Base-by-base conservation (phyloP, 2,329 filamentous ascomycete species). In the Cladophialophora chaetospira region DNA sequence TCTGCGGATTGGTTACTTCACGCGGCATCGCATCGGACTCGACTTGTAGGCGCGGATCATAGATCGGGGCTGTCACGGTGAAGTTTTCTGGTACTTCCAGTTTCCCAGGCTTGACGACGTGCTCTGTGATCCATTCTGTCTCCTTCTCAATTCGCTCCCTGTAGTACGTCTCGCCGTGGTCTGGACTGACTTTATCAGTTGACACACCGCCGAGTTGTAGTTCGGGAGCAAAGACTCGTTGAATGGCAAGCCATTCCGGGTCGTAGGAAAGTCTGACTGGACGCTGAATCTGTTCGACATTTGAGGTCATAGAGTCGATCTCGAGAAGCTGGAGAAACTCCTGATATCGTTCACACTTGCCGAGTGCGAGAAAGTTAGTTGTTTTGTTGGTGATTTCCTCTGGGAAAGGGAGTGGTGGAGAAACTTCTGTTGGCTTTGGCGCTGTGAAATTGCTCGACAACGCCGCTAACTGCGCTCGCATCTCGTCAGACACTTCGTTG, bases 191-290 rank as follows among this genome's bases (percentile, higher is more conserved):
- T 35, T 73, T 71, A 1, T 81, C 79, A 5, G 74, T 69, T 4
- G 77, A 78, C 61, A 87, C 78, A 56, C 87, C 86, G 42, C 89
- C 88, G 33, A 93, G 75, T 1, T 76, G 72, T 1, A 94, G 78
- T 36, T 84, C 79, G 2, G 77, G 66, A 36, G 88, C 84, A 68
- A 97, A 95, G 5, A 86, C 87, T 38, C 93, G 88, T 10, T 87
- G 92, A 62, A 99, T 97, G 38, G 94, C 88, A 5, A 99, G 85
- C 93, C 93, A 99, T 75, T 99, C 94, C 9, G 87, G 84, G 71
- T 99, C 94, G 70, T 99, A 97, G 45, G 85, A 77, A 0, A 97
- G 79, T 9, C 75, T 77, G 64, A 84, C 82, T 1, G 85, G 84
- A 1, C 77, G 72, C 13, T 75, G 6, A 23, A 65, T 47, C 6